These are phyloP conservation scores for Fusarium sp. DNA, from an alignment of 2,329 filamentous ascomycete genomes.

Conservation along the genomic window DNA sequence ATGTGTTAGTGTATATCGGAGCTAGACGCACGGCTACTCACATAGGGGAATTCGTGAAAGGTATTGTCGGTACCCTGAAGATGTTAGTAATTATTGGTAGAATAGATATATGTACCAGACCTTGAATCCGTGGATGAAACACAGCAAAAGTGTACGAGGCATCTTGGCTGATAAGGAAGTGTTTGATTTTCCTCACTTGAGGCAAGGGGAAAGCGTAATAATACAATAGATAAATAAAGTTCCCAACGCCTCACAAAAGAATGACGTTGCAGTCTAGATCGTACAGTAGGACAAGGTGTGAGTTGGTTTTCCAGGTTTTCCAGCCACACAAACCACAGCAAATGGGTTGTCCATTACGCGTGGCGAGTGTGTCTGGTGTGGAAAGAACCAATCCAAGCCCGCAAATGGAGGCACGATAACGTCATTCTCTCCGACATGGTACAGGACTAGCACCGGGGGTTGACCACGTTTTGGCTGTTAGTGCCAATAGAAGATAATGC, in stretches of 20 bases:
- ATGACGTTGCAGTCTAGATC: conserved; percentile 40
- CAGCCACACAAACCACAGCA: conserved; percentile 35
- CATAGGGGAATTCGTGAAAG: conserved; percentile 74
- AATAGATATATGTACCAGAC: background rate
- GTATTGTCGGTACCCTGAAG: conserved; percentile 76
- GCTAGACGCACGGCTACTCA: conserved; percentile 30
- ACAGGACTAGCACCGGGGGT: conserved; percentile 35
- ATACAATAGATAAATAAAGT: conserved; percentile 24
- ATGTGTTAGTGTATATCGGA: background rate
- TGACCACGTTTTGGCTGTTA: conserved; percentile 26
- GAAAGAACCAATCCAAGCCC: conserved; percentile 28
- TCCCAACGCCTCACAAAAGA: background rate
- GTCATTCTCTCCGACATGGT: conserved; percentile 33
- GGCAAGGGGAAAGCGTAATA: conserved; percentile 6
- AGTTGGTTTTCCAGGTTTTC: conserved; percentile 45
- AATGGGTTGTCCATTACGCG: conserved; percentile 11
- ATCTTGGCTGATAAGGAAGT: conserved; percentile 46
- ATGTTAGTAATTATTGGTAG: background rate
- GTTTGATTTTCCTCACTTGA: background rate
- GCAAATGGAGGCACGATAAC: conserved; percentile 20
- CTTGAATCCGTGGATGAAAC: conserved; percentile 83
- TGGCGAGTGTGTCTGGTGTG: conserved; percentile 36
- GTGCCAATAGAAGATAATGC: conserved; percentile 6
- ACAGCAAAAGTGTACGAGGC: conserved; percentile 73
- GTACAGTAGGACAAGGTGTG: conserved; percentile 4